Evolutionary conservation across 1,139 yeast genomes (phyloP).

Genomic region (Diutina sp.): DNA sequence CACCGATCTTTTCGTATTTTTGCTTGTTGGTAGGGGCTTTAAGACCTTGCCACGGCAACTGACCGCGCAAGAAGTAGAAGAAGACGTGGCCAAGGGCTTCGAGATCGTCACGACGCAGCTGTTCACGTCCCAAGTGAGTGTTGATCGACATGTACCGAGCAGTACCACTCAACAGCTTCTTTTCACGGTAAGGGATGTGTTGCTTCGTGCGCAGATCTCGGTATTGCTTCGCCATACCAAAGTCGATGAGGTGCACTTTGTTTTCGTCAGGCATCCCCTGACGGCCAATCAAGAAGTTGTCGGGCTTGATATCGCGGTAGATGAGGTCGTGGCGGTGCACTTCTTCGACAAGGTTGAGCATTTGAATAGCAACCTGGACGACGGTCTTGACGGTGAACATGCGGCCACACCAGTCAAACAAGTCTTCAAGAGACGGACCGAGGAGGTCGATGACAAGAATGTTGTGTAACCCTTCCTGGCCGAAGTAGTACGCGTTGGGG

Average conservation of each 20-base stretch:
- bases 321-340: constrained; percentile 86
- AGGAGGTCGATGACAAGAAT: constrained; percentile 84
- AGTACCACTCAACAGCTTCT: constrained; percentile 88
- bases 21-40: constrained; percentile 97
- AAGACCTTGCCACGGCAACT: constrained; percentile 96
- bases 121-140: constrained; percentile 95
- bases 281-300: constrained; percentile 80
- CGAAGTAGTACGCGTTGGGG: constrained; percentile 92
- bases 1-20: constrained; percentile 93
- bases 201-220: constrained; percentile 90
- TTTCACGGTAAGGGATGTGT: constrained; percentile 93
- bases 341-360: constrained; percentile 76
- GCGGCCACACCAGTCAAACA: constrained; percentile 97
- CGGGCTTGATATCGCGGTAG: constrained; percentile 93
- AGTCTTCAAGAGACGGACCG: constrained; percentile 92
- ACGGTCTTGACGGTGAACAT: constrained; percentile 80
- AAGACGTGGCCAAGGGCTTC: constrained; percentile 95
- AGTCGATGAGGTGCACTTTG: constrained; percentile 61
- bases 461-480: constrained; percentile 95
- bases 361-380: constrained; percentile 82
- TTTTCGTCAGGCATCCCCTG: constrained; percentile 53
- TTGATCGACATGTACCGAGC: constrained; percentile 97
- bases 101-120: constrained; percentile 87
- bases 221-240: constrained; percentile 97
- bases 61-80: constrained; percentile 85